These are phyloP conservation scores for Cymbopogon flexuosus DNA, from an alignment of 202 grass and related monocot genomes.

Conservation along the genomic window DNA sequence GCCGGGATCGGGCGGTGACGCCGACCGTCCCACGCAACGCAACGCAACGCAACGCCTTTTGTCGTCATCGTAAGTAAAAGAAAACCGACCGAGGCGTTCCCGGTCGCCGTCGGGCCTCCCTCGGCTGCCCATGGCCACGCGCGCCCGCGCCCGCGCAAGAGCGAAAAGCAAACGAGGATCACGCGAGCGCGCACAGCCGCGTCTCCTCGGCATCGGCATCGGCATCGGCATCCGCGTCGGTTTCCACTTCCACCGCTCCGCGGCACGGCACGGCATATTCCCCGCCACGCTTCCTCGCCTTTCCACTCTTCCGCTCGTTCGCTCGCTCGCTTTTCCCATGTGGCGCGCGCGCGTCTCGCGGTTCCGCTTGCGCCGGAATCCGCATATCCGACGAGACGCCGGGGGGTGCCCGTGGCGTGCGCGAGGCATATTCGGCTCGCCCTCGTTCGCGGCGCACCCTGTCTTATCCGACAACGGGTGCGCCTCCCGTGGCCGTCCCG, in stretches of 20 bases:
- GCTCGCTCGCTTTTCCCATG: neutral
- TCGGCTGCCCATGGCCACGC: no score
- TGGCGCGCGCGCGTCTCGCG: neutral
- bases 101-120: no score
- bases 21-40: neutral
- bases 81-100: no score
- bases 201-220: neutral
- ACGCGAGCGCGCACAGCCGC: neutral
- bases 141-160: neutral
- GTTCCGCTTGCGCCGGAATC: neutral
- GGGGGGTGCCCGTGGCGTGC: neutral
- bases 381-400: neutral
- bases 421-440: neutral
- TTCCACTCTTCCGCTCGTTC: neutral
- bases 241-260: neutral
- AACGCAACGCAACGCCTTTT: no score
- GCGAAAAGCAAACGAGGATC: neutral
- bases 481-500: no score
- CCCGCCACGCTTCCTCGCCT: neutral
- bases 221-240: neutral
- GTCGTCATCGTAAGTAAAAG: no score
- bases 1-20: neutral
- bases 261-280: neutral
- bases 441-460: no score
- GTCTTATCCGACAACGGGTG: no score